Evolutionary conservation across 1,139 yeast genomes (phyloP).

Genomic region (Trichomonascaceae sp.): DNA sequence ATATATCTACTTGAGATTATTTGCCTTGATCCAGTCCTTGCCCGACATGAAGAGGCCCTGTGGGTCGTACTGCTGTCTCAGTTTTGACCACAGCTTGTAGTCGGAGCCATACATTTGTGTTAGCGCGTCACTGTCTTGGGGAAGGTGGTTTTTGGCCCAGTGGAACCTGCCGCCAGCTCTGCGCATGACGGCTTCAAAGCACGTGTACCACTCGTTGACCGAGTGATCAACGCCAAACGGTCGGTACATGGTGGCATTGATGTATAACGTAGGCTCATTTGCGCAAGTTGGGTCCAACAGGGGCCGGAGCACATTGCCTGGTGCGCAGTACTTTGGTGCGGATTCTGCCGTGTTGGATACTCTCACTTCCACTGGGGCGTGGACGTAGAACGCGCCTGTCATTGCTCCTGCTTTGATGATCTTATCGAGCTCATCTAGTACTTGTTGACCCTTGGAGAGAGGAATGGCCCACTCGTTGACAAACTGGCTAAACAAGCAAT

Average conservation of each 20-base stretch:
- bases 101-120: slow-evolving; percentile 73
- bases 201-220: slow-evolving; percentile 67
- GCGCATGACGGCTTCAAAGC: slow-evolving; percentile 66
- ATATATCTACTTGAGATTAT: slow-evolving; percentile 34
- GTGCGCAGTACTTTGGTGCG: slow-evolving; percentile 48
- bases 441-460: slow-evolving; percentile 58
- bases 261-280: slow-evolving; percentile 68
- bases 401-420: slow-evolving; percentile 50
- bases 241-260: slow-evolving; percentile 92
- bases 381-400: slow-evolving; percentile 60
- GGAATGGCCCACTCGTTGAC: slow-evolving; percentile 98
- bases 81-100: slow-evolving; percentile 42
- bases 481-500: slow-evolving; percentile 85
- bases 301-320: slow-evolving; percentile 76
- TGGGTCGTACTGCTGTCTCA: slow-evolving; percentile 64
- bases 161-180: slow-evolving; percentile 89
- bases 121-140: slow-evolving; percentile 32
- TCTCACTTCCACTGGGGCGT: slow-evolving; percentile 91
- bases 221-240: slow-evolving; percentile 72
- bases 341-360: slow-evolving; percentile 66
- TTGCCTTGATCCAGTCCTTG: slow-evolving; percentile 63
- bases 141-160: slow-evolving; percentile 77
- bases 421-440: slow-evolving; percentile 48
- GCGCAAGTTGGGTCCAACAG: slow-evolving; percentile 36
- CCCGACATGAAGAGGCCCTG: slow-evolving; percentile 69